Conservation (phyloP, 768 basidiomycete genomes). For the Cyclocybe cylindracea region DNA sequence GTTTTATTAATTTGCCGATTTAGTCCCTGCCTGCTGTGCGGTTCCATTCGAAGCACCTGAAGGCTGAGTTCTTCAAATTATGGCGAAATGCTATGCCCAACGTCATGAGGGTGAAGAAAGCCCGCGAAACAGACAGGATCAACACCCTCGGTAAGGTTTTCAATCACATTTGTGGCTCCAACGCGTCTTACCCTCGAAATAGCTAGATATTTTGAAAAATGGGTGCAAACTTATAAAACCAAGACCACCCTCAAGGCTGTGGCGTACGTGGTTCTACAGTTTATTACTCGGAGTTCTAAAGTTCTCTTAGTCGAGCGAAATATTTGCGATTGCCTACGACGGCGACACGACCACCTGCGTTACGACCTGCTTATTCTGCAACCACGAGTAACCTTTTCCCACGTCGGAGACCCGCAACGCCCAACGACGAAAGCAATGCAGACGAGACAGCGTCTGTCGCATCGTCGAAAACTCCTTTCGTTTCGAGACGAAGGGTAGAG, state of each 20-base stretch:
- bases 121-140: conserved; percentile 59
- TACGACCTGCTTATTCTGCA: conserved; percentile 17
- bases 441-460: conserved; percentile 9
- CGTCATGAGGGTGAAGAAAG: conserved; percentile 63
- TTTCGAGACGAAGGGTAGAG: background rate
- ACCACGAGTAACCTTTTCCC: conserved; percentile 9
- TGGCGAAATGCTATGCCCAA: conserved; percentile 76
- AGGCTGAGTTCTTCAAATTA: conserved; percentile 58
- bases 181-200: conserved; percentile 1
- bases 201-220: conserved; percentile 62
- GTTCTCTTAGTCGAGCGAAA: conserved; percentile 67
- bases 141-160: conserved; percentile 54
- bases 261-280: conserved; percentile 56
- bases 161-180: background rate
- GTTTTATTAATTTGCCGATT: background rate
- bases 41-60: conserved; percentile 64
- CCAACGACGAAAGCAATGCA: conserved; percentile 31
- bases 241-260: conserved; percentile 79
- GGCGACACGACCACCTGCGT: conserved; percentile 38
- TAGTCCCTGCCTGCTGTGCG: conserved; percentile 81
- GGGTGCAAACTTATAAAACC: conserved; percentile 68
- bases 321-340: conserved; percentile 74
- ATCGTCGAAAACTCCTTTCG: conserved; percentile 5
- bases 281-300: conserved; percentile 1
- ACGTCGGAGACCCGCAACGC: conserved; percentile 10